Percentiles rank a stretch among this genome's conserved stretches.
Evolutionary conservation across 2,329 filamentous ascomycete species (phyloP).

Genomic region (Camillea tinctor): DNA sequence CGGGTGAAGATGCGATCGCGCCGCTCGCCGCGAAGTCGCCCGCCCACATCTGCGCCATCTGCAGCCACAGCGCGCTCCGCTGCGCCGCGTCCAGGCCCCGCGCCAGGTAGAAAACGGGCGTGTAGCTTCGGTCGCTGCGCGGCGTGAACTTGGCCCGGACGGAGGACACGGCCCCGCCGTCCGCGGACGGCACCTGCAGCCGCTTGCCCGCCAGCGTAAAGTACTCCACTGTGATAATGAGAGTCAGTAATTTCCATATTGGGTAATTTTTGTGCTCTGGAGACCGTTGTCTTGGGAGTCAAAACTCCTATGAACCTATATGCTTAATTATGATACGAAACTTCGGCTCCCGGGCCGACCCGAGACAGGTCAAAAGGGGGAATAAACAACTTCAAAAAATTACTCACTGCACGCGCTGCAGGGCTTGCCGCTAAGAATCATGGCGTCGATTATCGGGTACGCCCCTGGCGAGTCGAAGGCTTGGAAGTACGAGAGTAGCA

Average conservation of each 20-base stretch:
- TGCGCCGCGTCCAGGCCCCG: conserved; percentile 21
- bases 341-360: too few relatives aligned
- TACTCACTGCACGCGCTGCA: conserved; percentile 29
- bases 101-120: conserved; percentile 31
- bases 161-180: conserved; percentile 14
- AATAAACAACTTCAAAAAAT: too few relatives aligned
- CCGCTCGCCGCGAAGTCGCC: conserved; percentile 16
- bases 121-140: conserved; percentile 29
- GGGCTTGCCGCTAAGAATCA: conserved; percentile 28
- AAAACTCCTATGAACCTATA: too few relatives aligned
- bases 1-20: conserved; percentile 14
- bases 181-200: conserved; percentile 16
- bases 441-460: conserved; percentile 31
- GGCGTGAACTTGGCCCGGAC: conserved; percentile 33
- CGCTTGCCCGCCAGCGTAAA: conserved; percentile 28
- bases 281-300: too few relatives aligned
- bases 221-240: too few relatives aligned
- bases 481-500: conserved; percentile 30
- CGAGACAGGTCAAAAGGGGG: too few relatives aligned
- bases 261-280: too few relatives aligned
- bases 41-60: conserved; percentile 28
- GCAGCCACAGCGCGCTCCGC: conserved; percentile 23
- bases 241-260: too few relatives aligned
- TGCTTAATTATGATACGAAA: too few relatives aligned
- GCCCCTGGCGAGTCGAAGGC: conserved; percentile 32